A percentile compares a stretch with the other conserved stretches of the same genome.
phyloP scores from a whole-genome alignment of 805 yeast species.

The Teunomyces panamensis region DNA sequence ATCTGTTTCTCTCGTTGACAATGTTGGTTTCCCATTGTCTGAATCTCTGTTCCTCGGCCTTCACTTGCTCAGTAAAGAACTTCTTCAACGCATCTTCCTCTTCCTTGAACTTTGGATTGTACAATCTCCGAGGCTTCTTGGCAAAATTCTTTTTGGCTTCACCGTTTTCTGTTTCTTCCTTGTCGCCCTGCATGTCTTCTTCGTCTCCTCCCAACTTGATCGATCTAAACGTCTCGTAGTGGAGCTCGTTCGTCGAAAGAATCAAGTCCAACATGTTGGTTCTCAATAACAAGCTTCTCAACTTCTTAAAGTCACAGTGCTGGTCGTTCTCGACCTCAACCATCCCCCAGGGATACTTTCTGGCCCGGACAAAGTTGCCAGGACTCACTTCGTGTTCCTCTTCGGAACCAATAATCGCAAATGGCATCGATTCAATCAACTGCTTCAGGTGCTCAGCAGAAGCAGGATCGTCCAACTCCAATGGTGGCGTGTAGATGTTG shows the following conservation, averaged over 20 bases:
- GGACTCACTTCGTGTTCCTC: conserved; percentile 60
- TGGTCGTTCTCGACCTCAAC: conserved; percentile 84
- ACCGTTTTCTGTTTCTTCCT: conserved; percentile 31
- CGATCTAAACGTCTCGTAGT: conserved; percentile 77
- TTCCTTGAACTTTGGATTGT: conserved; percentile 91
- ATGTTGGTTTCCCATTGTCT: conserved; percentile 98
- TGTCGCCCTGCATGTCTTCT: conserved; percentile 23
- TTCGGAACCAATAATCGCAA: conserved; percentile 78
- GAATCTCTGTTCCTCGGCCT: conserved; percentile 94
- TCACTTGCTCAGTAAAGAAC: conserved; percentile 92
- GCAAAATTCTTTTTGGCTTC: conserved; percentile 25
- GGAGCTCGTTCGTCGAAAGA: conserved; percentile 74
- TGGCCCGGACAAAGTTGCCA: conserved; percentile 68
- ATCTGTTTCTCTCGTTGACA: conserved; percentile 88
- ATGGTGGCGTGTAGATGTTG: conserved; percentile 79
- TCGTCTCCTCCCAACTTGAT: conserved; percentile 53
- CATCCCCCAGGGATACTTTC: conserved; percentile 88
- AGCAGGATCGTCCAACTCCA: conserved; percentile 70
- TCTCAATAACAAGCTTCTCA: conserved; percentile 75
- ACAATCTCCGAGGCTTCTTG: conserved; percentile 54
- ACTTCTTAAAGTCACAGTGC: conserved; percentile 81
- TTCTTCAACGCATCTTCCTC: conserved; percentile 93
- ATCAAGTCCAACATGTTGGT: conserved; percentile 82
- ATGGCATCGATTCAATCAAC: conserved; percentile 81
- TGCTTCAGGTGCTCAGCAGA: conserved; percentile 78